Evolutionary conservation across 2,329 filamentous ascomycete species (phyloP).

Genomic region (Aureobasidium sp.): DNA sequence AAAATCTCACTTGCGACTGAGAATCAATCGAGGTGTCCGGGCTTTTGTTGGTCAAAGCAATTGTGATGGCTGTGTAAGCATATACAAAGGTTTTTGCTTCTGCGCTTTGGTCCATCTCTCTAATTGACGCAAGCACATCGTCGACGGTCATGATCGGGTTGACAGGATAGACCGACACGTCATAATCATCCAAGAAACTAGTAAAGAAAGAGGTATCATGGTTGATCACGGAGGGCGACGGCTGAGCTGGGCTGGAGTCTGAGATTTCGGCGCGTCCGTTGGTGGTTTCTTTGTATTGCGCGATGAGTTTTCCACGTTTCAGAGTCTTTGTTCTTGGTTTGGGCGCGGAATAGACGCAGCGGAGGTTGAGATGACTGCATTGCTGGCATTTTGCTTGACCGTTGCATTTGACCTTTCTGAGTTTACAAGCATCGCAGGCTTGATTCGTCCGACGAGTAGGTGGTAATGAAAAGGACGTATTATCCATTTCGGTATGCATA

Average conservation of each 20-base stretch:
- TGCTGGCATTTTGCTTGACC: slow-evolving; percentile 39
- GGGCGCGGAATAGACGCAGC: slow-evolving; percentile 38
- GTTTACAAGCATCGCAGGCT: slow-evolving; percentile 43
- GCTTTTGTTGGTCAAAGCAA: slow-evolving; percentile 34
- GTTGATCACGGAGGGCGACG: background rate
- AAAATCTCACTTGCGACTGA: slow-evolving; percentile 12
- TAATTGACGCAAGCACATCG: slow-evolving; percentile 32
- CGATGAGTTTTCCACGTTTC: slow-evolving; percentile 36
- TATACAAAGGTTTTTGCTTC: slow-evolving; percentile 39
- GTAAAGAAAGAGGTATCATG: slow-evolving; percentile 32
- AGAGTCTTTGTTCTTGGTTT: slow-evolving; percentile 33
- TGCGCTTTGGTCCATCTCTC: slow-evolving; percentile 32
- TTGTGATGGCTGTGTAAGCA: slow-evolving; percentile 40
- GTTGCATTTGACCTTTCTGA: slow-evolving; percentile 43
- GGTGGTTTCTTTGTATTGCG: slow-evolving; percentile 35
- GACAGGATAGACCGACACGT: slow-evolving; percentile 41
- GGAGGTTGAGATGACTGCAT: slow-evolving; percentile 38
- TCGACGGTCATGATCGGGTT: slow-evolving; percentile 39
- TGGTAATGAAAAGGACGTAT: slow-evolving; percentile 7
- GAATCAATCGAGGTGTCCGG: slow-evolving; percentile 10
- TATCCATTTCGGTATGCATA: slow-evolving; percentile 5
- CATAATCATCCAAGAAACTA: slow-evolving; percentile 40
- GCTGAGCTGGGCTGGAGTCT: slow-evolving; percentile 17
- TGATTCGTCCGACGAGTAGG: slow-evolving; percentile 24
- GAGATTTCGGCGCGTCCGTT: slow-evolving; percentile 16